Conservation (phyloP, 2,329 filamentous ascomycete genomes). For the Penicillium vulpinum region DNA sequence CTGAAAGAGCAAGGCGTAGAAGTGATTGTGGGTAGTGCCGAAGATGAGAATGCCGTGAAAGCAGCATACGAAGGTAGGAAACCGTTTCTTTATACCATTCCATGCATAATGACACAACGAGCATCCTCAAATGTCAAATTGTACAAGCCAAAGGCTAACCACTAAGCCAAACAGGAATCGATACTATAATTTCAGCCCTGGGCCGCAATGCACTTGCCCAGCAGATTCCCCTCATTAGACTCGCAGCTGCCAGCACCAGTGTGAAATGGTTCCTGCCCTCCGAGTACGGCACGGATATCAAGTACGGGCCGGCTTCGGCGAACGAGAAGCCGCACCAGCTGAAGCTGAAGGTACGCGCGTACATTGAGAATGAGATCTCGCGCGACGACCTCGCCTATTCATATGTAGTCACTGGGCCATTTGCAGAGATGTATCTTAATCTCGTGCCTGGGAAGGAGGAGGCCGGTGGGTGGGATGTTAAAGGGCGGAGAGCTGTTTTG, state of each 20-base stretch:
- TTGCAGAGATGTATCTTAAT: constrained; percentile 62
- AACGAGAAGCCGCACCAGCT: constrained; percentile 67
- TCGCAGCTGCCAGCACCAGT: constrained; percentile 55
- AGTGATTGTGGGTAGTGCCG: constrained; percentile 58
- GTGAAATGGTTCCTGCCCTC: constrained; percentile 67
- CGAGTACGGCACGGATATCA: constrained; percentile 67
- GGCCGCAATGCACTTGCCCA: constrained; percentile 62
- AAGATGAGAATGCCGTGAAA: constrained; percentile 53
- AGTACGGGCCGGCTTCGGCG: constrained; percentile 59
- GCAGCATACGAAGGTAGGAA: constrained; percentile 55
- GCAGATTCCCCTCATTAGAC: constrained; percentile 62
- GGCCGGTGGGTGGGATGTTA: constrained; percentile 61
- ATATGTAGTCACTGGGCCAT: constrained; percentile 70
- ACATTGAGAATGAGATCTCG: constrained; percentile 54
- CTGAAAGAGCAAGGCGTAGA: constrained; percentile 52
- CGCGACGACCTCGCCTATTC: constrained; percentile 58
- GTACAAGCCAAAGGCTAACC: constrained; percentile 2
- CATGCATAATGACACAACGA: not conserved
- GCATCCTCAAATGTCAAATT: not conserved
- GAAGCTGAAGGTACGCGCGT: constrained; percentile 67
- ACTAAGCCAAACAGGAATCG: constrained; percentile 48
- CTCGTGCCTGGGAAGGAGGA: constrained; percentile 38
- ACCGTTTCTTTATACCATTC: not conserved
- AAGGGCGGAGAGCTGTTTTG: constrained; percentile 59
- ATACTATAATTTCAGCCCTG: constrained; percentile 66